Base-by-base conservation (phyloP, 345 rosid species). In the Barbarea vulgaris region DNA sequence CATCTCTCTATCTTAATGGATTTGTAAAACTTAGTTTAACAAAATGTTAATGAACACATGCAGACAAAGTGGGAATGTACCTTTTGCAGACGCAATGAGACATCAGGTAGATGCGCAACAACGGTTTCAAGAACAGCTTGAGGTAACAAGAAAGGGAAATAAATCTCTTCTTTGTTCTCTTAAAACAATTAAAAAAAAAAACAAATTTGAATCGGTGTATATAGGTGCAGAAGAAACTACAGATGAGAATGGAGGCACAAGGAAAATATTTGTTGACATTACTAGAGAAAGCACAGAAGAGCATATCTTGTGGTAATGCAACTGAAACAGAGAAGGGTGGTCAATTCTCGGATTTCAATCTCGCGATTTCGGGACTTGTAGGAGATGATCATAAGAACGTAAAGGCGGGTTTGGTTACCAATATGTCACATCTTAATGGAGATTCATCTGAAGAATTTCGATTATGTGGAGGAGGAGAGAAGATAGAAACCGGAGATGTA, bases 201-300 rank as follows among this genome's bases (percentile, higher is more conserved):
- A 11, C 15, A 62, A 27, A 10, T 21, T 37, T 48, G 22, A 69
- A 25, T 37, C 4, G 25, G 28, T 59, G 13, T 57, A 4, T 67
- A 17, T 73, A 91, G 98, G 97, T 93, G 13, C 89, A 91, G 58
- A 81, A 83, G 66, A 88, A 77, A 76, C 68, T 94, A 22, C 87
- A 91, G 72, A 86, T 87, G 90, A 89, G 98, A 75, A 91, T 91
- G 66, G 98, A 91, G 65, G 90, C 88, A 33, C 96, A 94, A 76
- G 95, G 93, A 51, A 91, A 84, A 64, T 94, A 91, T 85, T 79
- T 94, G 82, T 84, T 88, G 42, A 74, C 87, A 5, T 83, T 91
- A 46, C 75, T 94, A 46, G 93, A 89, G 77, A 91, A 83, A 83
- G 97, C 97, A 5, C 93, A 88, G 36, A 89, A 83, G 70, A 85